Base-by-base conservation (phyloP, 495 filamentous ascomycete genomes). In the Penicillium verhagenii region DNA sequence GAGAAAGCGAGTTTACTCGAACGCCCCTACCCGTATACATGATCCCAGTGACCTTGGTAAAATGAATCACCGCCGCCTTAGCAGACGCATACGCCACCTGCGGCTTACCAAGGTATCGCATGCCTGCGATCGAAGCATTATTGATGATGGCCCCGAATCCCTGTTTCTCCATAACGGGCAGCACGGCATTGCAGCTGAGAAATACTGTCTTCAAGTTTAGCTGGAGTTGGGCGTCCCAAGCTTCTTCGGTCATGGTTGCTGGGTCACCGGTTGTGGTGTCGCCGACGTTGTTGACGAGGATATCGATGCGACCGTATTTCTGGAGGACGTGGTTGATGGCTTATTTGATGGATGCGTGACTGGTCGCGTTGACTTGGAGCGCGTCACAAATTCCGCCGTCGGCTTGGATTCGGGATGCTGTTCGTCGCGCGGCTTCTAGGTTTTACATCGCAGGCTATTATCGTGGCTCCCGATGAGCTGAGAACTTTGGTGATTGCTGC, bases 231-330 rank as follows among this genome's bases (percentile, higher is more conserved):
- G 46, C 49, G 58, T 79, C 76, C 74, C 77, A 81, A 0, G 67
- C 61, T 42, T 75, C 67, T 50, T 81, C 79, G 2, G 43, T 45
- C 68, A 80, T 72, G 18, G 61, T 69, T 9, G 66, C 75, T 19
- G 77, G 75, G 39, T 73, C 72, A 1, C 76, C 78, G 1, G 76
- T 69, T 50, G 73, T 67, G 18, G 62, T 71, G 28, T 59, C 54
- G 10, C 77, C 79, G 5, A 81, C 79, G 54, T 80, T 80, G 56
- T 80, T 81, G 7, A 81, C 64, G 10, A 83, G 69, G 35, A 83
- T 76, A 52, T 82, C 79, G 16, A 83, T 77, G 4, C 79, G 61
- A 23, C 72, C 72, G 47, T 80, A 57, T 52, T 71, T 75, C 0
- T 47, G 49, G 38, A 78, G 57, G 43, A 69, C 71, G 3, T 65